phyloP scores from a whole-genome alignment of 2,329 filamentous ascomycete species.

The Myotisia sp. region DNA sequence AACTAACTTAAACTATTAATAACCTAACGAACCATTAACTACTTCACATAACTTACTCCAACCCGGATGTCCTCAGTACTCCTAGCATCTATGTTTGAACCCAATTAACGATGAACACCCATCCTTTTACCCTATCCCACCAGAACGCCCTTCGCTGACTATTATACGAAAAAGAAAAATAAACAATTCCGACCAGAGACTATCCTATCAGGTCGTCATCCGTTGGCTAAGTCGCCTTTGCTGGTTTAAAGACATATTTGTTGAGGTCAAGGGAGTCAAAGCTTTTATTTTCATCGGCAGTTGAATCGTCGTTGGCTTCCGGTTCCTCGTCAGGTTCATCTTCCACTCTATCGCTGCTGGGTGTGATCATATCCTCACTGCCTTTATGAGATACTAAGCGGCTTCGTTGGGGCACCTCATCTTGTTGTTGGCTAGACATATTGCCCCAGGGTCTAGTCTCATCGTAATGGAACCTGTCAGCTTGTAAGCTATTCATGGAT shows the following conservation, averaged over 20 bases:
- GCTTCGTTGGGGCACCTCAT: not conserved
- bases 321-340: conserved; percentile 14
- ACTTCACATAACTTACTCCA: too few species aligned
- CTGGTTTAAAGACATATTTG: conserved; percentile 7
- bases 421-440: not conserved
- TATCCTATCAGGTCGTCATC: too few species aligned
- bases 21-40: too few species aligned
- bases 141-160: too few species aligned
- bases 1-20: too few species aligned
- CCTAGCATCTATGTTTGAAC: too few species aligned
- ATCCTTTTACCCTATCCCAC: too few species aligned
- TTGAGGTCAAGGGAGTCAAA: conserved; percentile 8
- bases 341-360: conserved; percentile 34
- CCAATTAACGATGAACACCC: too few species aligned
- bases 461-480: not conserved
- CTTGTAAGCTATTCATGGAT: conserved; percentile 20
- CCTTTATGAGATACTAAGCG: conserved; percentile 17
- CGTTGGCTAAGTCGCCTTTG: too few species aligned
- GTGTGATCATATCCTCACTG: conserved; percentile 40
- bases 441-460: not conserved
- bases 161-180: too few species aligned
- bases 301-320: conserved; percentile 14
- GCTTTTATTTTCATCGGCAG: conserved; percentile 5
- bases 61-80: too few species aligned
- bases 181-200: too few species aligned